Base-by-base conservation (phyloP, 2,329 filamentous ascomycete genomes). In the Curvularia spicifera region DNA sequence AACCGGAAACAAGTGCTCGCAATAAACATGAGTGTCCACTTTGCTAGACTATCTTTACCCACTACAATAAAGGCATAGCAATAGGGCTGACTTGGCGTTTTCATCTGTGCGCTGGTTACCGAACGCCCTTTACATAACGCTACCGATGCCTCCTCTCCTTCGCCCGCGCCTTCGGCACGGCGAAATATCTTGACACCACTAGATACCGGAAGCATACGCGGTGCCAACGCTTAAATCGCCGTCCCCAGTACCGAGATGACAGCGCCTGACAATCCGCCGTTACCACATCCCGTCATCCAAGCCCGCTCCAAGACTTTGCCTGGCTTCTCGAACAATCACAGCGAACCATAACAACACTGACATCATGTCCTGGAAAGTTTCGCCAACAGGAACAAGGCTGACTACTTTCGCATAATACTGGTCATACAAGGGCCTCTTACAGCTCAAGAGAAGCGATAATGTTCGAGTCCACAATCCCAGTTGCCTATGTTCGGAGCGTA, bases 131-230 rank as follows among this genome's bases (percentile, higher is more conserved):
- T 15, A 31, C 29, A 31, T 10, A 26, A 26, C 22, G 15, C 13
- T 24, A 43, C 40, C 6, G 13, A 35, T 13, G 9, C 7, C 6
- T 24, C 40, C 22, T 15, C 13, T 24, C 40, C 22, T 42, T 15
- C 10, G 13, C 20, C 3, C 9, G 12, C 20, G 40, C 22, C 57
- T 57, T 56, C 51, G 42, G 59, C 48, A 57, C 39, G 60, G 56
- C 57, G 55, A 58, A 53, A 52, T 44, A 57, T 48, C 46, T 52
- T 26, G 43, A 42, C 35, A 26, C 49, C 50, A 44, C 52, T 35
- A 24, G 4, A 4, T 24, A 35, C 51, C 52, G 56, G 56, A 39
- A 63, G 40, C 58, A 53, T 51, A 43, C 43, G 40, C 33, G 42
- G 29, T 15, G 28, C 49, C 43, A 43, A 53, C 29, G 45, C 45